Evolutionary conservation across 1,139 yeast species (phyloP).

Genomic region (Scheffersomyces lignicola): DNA sequence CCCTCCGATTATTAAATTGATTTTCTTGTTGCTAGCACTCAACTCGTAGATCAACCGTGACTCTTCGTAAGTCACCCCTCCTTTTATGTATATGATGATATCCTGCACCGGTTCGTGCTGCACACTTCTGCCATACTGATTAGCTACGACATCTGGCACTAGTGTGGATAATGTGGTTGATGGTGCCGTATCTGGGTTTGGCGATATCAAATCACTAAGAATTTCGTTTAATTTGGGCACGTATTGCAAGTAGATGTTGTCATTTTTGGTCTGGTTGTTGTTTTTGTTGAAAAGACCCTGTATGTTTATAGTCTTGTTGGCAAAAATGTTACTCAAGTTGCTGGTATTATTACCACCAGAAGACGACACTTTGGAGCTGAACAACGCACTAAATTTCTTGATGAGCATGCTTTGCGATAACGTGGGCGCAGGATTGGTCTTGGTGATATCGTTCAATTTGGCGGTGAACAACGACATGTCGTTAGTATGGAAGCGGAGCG

Average conservation of each 20-base stretch:
- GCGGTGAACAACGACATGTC: conserved; percentile 25
- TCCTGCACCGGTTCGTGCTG: conserved; percentile 57
- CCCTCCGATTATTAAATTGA: conserved; percentile 68
- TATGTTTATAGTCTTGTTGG: conserved; percentile 26
- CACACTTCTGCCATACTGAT: conserved; percentile 28
- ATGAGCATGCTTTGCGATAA: conserved; percentile 33
- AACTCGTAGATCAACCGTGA: conserved; percentile 78
- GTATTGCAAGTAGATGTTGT: conserved; percentile 64
- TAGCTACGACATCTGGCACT: conserved; percentile 39
- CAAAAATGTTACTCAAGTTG: conserved; percentile 26
- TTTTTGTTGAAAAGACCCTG: conserved; percentile 22
- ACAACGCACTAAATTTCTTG: conserved; percentile 28
- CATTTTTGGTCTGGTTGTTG: conserved; percentile 25
- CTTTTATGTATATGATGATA: conserved; percentile 76
- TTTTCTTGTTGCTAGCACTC: conserved; percentile 51
- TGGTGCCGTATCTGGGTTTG: conserved; percentile 12
- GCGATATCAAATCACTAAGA: conserved; percentile 24
- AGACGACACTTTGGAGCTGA: conserved; percentile 12
- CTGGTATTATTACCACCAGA: conserved; percentile 14
- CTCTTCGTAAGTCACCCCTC: conserved; percentile 93
- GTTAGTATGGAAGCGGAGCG: conserved; percentile 53
- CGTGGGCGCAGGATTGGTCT: conserved; percentile 33
- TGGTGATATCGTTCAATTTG: conserved; percentile 29
- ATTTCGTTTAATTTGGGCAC: conserved; percentile 65
- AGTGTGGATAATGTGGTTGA: conserved; percentile 30